phyloP scores from a whole-genome alignment of 2,329 filamentous ascomycete species.

The Nemania serpens region DNA sequence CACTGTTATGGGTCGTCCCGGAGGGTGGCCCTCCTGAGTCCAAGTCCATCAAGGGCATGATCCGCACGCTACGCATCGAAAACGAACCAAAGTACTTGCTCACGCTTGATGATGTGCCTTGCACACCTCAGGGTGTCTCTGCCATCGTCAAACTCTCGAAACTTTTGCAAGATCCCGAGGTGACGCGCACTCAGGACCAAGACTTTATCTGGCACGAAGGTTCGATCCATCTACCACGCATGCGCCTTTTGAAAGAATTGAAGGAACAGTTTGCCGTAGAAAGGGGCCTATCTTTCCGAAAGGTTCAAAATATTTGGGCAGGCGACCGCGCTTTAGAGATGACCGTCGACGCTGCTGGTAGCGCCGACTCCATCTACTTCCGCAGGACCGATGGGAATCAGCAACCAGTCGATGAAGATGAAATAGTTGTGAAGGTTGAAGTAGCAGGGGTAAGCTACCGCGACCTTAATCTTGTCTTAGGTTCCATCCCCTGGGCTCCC shows the following conservation, averaged over 20 bases:
- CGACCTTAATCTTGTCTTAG: constrained; percentile 32
- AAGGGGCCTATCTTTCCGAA: constrained; percentile 25
- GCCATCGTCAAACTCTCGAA: constrained; percentile 20
- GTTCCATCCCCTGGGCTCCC: constrained; percentile 32
- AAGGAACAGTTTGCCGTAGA: constrained; percentile 26
- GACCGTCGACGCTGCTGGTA: constrained; percentile 34
- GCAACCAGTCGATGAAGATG: constrained; percentile 21
- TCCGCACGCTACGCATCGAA: constrained; percentile 28
- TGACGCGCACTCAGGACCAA: constrained; percentile 12
- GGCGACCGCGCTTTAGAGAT: constrained; percentile 31
- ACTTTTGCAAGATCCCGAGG: constrained; percentile 22
- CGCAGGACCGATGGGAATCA: constrained; percentile 23
- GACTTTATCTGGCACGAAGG: constrained; percentile 26
- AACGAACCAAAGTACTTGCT: constrained; percentile 22
- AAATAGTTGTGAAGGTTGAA: constrained; percentile 30
- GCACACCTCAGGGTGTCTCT: constrained; percentile 3
- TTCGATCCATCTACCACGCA: constrained; percentile 24
- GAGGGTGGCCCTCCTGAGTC: constrained; percentile 10
- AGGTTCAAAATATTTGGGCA: constrained; percentile 32
- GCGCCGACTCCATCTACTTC: constrained; percentile 35
- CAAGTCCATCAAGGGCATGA: constrained; percentile 23
- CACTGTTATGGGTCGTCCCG: constrained; percentile 24
- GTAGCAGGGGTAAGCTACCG: constrained; percentile 31
- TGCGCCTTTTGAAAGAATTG: constrained; percentile 10
- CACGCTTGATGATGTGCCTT: constrained; percentile 23